Percentiles rank a stretch among this genome's conserved stretches.
These are phyloP conservation scores for Rhizophagus clarus DNA, from an alignment of 192 early-diverging fungal species.

Conservation along the genomic window DNA sequence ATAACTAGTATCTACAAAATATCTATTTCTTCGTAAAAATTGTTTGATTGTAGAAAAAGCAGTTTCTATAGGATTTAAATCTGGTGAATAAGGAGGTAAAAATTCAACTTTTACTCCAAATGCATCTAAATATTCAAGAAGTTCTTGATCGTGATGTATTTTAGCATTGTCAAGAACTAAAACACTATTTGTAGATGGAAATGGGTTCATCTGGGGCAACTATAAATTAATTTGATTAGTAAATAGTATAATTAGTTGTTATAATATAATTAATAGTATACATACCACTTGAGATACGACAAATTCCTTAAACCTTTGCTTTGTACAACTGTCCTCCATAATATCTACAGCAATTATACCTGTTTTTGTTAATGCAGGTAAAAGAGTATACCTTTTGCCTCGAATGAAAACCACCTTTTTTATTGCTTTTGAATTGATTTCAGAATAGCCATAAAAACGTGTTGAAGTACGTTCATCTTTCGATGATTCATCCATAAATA, in stretches of 20 bases:
- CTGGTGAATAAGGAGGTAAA: constrained; percentile 11
- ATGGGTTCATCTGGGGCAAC: not conserved
- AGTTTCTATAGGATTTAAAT: constrained; percentile 14
- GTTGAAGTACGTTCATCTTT: not conserved
- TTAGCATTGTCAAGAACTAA: not conserved
- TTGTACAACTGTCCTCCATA: constrained; percentile 7
- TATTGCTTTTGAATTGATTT: not conserved
- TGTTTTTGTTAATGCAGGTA: not conserved
- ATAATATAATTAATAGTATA: not conserved
- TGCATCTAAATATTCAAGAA: not conserved
- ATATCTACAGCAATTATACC: constrained; percentile 14
- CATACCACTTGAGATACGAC: not conserved
- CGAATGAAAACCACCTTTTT: constrained; percentile 11
- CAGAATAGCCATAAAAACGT: not conserved
- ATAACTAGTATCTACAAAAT: not conserved
- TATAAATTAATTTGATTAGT: not conserved
- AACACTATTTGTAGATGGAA: not conserved
- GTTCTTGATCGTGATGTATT: constrained; percentile 14
- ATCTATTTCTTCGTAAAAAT: not conserved
- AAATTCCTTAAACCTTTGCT: constrained; percentile 11
- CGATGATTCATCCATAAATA: constrained; percentile 10
- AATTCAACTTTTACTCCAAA: not conserved
- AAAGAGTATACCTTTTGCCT: constrained; percentile 2
- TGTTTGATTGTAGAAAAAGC: constrained; percentile 19
- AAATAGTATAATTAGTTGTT: not conserved